Conservation (phyloP, 2,329 filamentous ascomycete species). For the Alternaria sp. region DNA sequence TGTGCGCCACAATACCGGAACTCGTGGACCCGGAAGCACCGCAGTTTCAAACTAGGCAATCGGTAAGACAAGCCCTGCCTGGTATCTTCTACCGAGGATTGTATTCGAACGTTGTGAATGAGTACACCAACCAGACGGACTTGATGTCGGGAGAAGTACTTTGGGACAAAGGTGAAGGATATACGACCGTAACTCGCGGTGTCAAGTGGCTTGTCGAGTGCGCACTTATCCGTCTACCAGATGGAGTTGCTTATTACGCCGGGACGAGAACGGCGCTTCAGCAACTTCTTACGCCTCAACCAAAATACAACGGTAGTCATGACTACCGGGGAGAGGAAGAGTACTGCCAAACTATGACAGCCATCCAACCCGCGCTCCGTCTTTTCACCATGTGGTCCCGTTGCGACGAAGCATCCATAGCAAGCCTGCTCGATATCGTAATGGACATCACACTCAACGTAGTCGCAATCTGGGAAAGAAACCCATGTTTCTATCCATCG, state of each 20-base stretch:
- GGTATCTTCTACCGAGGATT: neutral
- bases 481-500: neutral
- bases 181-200: neutral
- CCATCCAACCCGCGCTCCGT: neutral
- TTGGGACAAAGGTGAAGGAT: neutral
- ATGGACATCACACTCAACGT: neutral
- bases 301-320: neutral
- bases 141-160: neutral
- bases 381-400: neutral
- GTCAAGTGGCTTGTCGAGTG: neutral
- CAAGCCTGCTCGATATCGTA: neutral
- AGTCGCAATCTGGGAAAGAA: neutral
- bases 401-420: neutral
- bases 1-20: neutral
- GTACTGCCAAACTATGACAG: neutral
- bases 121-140: neutral
- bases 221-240: neutral
- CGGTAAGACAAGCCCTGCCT: neutral
- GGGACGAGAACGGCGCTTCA: neutral
- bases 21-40: neutral
- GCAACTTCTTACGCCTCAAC: neutral
- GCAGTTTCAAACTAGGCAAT: neutral
- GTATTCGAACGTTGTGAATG: neutral
- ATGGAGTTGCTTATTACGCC: neutral
- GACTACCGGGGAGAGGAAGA: neutral